Conservation (phyloP, 192 early-diverging fungal species). For the Backusella parvicylindrica region DNA sequence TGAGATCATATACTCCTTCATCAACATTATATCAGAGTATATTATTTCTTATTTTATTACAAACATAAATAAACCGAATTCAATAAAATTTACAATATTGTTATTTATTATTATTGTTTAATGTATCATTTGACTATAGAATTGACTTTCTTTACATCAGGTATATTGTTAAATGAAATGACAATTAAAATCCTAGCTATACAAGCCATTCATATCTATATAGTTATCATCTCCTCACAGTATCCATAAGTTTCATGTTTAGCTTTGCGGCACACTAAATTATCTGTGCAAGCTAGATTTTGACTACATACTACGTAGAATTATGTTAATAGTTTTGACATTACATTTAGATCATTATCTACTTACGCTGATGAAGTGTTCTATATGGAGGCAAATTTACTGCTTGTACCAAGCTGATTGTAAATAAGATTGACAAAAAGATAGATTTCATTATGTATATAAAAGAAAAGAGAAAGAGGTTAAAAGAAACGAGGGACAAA, state of each 20-base stretch:
- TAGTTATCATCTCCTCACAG: background rate
- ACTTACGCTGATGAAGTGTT: background rate
- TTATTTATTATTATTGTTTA: background rate
- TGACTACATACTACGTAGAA: background rate
- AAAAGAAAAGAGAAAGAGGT: background rate
- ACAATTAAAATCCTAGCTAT: no score
- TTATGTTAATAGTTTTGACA: background rate
- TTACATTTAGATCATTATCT: background rate
- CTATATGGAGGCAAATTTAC: background rate
- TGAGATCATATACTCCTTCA: background rate
- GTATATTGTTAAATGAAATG: no score
- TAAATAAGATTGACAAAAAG: background rate
- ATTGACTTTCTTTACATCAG: no score
- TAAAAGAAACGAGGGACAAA: background rate
- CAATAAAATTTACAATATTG: background rate
- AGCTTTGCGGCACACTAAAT: background rate
- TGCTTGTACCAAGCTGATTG: background rate
- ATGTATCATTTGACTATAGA: no score
- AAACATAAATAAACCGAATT: background rate
- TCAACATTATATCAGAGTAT: background rate
- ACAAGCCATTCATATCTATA: no score
- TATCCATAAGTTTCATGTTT: background rate
- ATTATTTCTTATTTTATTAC: background rate
- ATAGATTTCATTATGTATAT: background rate
- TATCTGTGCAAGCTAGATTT: background rate